A percentile compares a stretch with the other conserved stretches of the same genome.
Evolutionary conservation across 495 filamentous ascomycete genomes (phyloP).

Genomic region (Alectoria sarmentosa): DNA sequence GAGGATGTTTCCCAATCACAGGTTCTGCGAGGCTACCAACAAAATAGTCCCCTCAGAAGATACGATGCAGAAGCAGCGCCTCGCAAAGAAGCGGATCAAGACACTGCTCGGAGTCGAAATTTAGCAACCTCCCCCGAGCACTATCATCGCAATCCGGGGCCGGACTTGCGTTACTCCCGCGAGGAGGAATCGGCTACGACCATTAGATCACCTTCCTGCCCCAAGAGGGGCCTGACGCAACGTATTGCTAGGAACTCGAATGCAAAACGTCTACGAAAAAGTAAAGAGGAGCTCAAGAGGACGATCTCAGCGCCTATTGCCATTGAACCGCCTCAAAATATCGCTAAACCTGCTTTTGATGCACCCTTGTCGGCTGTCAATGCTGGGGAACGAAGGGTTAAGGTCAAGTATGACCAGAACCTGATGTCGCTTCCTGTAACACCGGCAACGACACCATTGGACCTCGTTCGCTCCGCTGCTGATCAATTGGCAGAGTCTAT

Average conservation of each 20-base stretch:
- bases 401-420: constrained; percentile 58
- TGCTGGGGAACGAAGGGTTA: constrained; percentile 64
- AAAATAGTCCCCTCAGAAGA: neutral
- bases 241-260: constrained; percentile 13
- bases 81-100: neutral
- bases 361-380: constrained; percentile 81
- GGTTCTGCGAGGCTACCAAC: neutral
- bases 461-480: constrained; percentile 57
- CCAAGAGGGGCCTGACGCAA: constrained; percentile 19
- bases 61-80: neutral
- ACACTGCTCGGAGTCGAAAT: neutral
- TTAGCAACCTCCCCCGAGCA: neutral
- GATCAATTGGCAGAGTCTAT: constrained; percentile 50
- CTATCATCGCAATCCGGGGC: neutral
- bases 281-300: constrained; percentile 20
- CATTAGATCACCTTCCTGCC: neutral
- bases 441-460: constrained; percentile 64
- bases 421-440: constrained; percentile 59
- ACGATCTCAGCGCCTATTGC: constrained; percentile 22
- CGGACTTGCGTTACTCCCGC: neutral
- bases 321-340: constrained; percentile 40
- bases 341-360: constrained; percentile 42
- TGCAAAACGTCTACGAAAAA: constrained; percentile 11
- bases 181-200: neutral
- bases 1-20: neutral